Evolutionary conservation across 139 green algal genomes (phyloP), one percentile per base, ranked within the genome.

Genomic region (Micractinium conductrix): DNA sequence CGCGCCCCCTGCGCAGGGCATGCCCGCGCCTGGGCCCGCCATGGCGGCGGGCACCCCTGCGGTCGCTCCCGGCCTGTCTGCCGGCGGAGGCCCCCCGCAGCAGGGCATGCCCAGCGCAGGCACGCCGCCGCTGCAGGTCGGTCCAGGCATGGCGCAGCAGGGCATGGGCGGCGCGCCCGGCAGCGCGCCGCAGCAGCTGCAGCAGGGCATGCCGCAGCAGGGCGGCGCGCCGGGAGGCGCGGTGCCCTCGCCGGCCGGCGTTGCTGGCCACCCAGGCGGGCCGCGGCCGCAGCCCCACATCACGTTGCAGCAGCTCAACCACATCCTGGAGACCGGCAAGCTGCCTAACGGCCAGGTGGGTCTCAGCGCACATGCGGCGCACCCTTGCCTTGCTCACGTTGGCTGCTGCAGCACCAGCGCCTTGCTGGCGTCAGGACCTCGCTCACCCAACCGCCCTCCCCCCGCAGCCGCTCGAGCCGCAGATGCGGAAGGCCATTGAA

Each of bases 261-360:
- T 19, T 53, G 24, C 24, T 9, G 74, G 53, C 16, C 70, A 78
- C 26, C 30, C 44, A 2, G 8, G n/a, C 30, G 40, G 58, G n/a
- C 38, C 58, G 4, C 76, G 38, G n/a, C 55, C 40, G 2, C 43
- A 78, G 45, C 67, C 70, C 38, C 72, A 85, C 35, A 69, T 90
- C 78, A 88, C 74, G 53, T 43, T 90, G 42, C 75, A 85, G 45
- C 87, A 90, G 58, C 53, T 87, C 21, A 87, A 86, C 45, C 72
- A 83, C 78, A 90, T 90, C 16, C 44, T 90, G 16, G 60, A 80
- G 38, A 82, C 74, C 1, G 79, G 79, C n/a, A 78, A 85, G 33
- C 76, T 90, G 76, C 86, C 86, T 4, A 84, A 87, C 60, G 86
- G 86, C 38, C 38, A 48, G 78, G 78, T 83, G 78, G 28, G 62